Evolutionary conservation across 129 eudicot species (phyloP).

Genomic region (Apium graveolens): DNA sequence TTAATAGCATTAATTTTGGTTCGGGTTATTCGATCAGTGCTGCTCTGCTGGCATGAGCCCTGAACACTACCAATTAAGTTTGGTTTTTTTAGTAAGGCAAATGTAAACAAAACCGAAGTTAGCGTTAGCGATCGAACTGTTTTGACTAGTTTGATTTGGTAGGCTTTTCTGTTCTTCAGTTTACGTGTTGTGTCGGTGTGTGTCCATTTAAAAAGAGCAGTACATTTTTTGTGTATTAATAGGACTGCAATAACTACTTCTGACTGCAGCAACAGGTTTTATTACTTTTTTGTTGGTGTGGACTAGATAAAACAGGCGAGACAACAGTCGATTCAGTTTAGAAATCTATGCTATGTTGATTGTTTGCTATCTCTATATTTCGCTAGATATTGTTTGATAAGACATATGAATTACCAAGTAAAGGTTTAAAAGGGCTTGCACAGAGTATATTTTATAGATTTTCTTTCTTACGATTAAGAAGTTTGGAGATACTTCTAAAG

Average conservation of each 20-base stretch:
- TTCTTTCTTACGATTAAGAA: neutral
- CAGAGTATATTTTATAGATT: no score
- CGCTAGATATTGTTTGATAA: neutral
- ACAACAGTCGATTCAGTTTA: neutral
- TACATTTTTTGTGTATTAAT: neutral
- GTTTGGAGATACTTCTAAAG: no score
- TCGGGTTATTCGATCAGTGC: neutral
- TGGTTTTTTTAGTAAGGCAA: neutral
- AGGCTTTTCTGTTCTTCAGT: neutral
- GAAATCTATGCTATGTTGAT: neutral
- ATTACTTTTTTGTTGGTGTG: neutral
- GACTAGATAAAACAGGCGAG: no score
- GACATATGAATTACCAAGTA: neutral
- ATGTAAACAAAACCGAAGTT: no score
- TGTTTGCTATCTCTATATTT: neutral
- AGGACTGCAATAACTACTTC: neutral
- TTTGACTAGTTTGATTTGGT: neutral
- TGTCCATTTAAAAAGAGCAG: neutral
- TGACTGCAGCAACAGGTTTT: neutral
- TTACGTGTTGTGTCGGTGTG: neutral
- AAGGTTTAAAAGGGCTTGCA: neutral
- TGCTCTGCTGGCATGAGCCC: neutral
- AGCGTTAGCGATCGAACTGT: neutral
- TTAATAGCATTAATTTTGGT: no score
- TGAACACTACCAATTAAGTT: neutral